phyloP scores from a whole-genome alignment of 257 asterid species.

The Cynanchum wilfordii region DNA sequence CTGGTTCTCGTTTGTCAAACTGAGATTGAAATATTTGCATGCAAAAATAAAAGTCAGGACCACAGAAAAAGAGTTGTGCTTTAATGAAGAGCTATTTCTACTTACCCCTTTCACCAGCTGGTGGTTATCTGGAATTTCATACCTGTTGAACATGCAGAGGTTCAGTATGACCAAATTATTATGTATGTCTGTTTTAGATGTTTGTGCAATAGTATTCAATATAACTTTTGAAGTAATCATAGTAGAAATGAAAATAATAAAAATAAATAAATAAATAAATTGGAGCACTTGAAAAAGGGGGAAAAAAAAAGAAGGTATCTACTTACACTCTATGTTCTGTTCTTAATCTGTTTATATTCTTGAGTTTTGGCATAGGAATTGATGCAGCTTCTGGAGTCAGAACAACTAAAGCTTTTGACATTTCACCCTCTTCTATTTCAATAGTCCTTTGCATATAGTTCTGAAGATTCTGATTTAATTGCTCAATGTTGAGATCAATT shows the following conservation, averaged over 20 bases:
- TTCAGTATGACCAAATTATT: conserved; percentile 4
- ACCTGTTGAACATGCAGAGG: conserved; percentile 50
- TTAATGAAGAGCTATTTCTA: conserved; percentile 16
- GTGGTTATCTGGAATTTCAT: conserved; percentile 93
- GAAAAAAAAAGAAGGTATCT: background rate
- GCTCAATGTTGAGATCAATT: conserved; percentile 73
- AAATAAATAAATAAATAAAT: background rate
- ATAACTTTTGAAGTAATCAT: background rate
- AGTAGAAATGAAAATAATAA: background rate
- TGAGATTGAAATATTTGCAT: conserved; percentile 34
- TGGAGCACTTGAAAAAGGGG: background rate
- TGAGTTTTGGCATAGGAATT: conserved; percentile 82
- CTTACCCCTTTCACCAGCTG: conserved; percentile 83
- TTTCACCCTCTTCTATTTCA: conserved; percentile 57
- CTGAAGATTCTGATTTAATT: conserved; percentile 77
- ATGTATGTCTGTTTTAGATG: background rate
- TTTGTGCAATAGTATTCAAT: conserved; percentile 3
- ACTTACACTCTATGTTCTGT: conserved; percentile 99
- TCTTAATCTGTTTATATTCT: conserved; percentile 77
- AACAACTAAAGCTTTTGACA: conserved; percentile 85
- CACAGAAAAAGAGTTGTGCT: conserved; percentile 2
- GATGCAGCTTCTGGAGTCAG: conserved; percentile 84
- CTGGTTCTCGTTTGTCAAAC: conserved; percentile 86
- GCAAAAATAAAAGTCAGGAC: conserved; percentile 18
- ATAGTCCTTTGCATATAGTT: conserved; percentile 51